A percentile compares a stretch with the other conserved stretches of the same genome.
Evolutionary conservation across 306 rosid species (phyloP).

Genomic region (Quercus wislizeni): DNA sequence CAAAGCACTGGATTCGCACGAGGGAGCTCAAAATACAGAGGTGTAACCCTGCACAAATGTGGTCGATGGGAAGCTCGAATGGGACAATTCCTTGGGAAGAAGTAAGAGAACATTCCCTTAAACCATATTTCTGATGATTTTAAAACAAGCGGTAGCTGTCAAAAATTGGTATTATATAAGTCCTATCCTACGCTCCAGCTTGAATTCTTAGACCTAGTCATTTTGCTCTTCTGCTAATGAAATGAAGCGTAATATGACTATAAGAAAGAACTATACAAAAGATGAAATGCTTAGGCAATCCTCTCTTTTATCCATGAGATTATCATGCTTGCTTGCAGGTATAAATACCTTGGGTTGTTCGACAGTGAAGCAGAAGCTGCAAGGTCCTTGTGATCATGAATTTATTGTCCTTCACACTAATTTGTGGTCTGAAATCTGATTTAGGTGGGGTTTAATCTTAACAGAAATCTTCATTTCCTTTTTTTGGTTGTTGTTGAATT

Average conservation of each 20-base stretch:
- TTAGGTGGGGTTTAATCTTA: neutral
- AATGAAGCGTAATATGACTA: conserved; percentile 13
- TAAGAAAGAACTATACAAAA: neutral
- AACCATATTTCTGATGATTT: neutral
- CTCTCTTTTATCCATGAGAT: neutral
- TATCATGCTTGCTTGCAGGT: conserved; percentile 56
- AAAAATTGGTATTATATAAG: neutral
- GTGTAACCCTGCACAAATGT: conserved; percentile 89
- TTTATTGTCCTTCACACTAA: conserved; percentile 8
- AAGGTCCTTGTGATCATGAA: conserved; percentile 53
- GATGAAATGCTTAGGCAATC: conserved; percentile 20
- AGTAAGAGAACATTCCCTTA: conserved; percentile 42
- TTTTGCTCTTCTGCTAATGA: neutral
- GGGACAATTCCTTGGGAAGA: conserved; percentile 93
- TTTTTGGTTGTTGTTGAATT: conserved; percentile 22
- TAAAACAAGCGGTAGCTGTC: conserved; percentile 31
- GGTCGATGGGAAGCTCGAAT: conserved; percentile 98
- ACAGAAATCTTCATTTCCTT: neutral
- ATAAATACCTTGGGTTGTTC: conserved; percentile 84
- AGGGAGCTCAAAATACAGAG: conserved; percentile 90
- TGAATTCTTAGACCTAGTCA: neutral
- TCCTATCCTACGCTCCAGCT: neutral
- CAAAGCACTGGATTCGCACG: conserved; percentile 91
- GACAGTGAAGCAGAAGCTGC: conserved; percentile 92
- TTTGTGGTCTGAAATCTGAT: conserved; percentile 6